Evolutionary conservation across 2,329 filamentous ascomycete genomes (phyloP), one percentile per base, ranked within the genome.

Genomic region (Xenoacremonium recifei): DNA sequence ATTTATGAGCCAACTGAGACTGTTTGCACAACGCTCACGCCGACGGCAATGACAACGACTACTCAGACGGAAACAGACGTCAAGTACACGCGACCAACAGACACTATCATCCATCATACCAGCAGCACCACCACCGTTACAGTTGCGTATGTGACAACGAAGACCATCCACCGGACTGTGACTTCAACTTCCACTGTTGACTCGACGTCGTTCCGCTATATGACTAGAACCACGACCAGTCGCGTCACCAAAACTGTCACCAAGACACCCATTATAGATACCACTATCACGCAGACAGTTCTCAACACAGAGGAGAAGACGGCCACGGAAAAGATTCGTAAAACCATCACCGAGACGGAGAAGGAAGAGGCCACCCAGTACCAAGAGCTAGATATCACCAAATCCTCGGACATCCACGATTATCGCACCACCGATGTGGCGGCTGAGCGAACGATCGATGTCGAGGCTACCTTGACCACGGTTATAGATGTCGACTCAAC

Each of bases 41-140:
- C 17, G 31, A 17, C 11, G 7, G 35, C 40, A 0, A 35, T 19
- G n/a, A 37, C 20, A 7, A 19, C 40, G 4, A 19, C 18, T 12
- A 19, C 21, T 15, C 18, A 31, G 15, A 42, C 21, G 11, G 16
- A 17, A 2, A 35, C 35, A 2, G 32, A 36, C 4, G 40, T 36
- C 15, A 35, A 17, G n/a, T n/a, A n/a, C n/a, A n/a, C n/a, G n/a
- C n/a, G n/a, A n/a, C n/a, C n/a, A n/a, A n/a, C n/a, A n/a, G n/a
- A n/a, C n/a, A n/a, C n/a, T n/a, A n/a, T n/a, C n/a, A n/a, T n/a
- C n/a, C n/a, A n/a, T n/a, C n/a, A n/a, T n/a, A n/a, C n/a, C n/a
- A n/a, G n/a, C n/a, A n/a, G n/a, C n/a, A n/a, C 45, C 0, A 15
- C 41, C 3, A 37, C 40, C n/a, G 35, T 42, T 18, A 39, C 47